Evolutionary conservation across 257 asterid genomes (phyloP).

Genomic region (Salvia rosmarinus): DNA sequence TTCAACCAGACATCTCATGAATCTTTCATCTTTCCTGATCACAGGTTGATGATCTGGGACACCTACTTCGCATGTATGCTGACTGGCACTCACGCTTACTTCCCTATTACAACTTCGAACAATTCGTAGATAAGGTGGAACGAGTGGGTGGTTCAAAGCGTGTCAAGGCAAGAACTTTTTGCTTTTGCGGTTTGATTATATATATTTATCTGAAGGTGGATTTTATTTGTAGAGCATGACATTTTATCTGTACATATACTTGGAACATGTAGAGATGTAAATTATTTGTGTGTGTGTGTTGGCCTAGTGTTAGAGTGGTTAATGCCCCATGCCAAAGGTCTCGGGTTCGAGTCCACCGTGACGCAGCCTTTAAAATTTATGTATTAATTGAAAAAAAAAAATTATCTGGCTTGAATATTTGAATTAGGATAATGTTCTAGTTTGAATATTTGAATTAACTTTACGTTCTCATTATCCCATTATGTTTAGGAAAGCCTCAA

Average conservation of each 20-base stretch:
- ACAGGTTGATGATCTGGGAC: constrained; percentile 77
- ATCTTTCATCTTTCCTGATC: constrained; percentile 10
- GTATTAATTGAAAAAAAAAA: neutral
- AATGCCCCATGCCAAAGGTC: too few species aligned
- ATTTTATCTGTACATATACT: neutral
- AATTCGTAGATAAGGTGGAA: constrained; percentile 83
- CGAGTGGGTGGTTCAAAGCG: constrained; percentile 72
- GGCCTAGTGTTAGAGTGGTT: too few species aligned
- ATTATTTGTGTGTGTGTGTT: too few species aligned
- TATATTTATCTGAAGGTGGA: constrained; percentile 1
- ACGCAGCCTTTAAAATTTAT: too few species aligned
- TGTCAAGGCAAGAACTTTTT: constrained; percentile 66
- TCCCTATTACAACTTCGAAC: constrained; percentile 81
- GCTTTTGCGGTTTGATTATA: neutral
- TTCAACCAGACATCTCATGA: neutral
- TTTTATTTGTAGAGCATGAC: neutral
- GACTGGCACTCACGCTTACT: constrained; percentile 86
- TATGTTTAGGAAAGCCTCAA: neutral
- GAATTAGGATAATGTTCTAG: constrained; percentile 1
- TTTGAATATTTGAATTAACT: neutral
- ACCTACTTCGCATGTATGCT: constrained; percentile 74
- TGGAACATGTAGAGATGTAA: neutral
- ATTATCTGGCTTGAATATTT: neutral
- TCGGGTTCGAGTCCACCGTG: too few species aligned
- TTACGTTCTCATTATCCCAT: neutral